These are phyloP conservation scores for Blakeslea trispora DNA, from an alignment of 371 early-diverging fungal genomes.

Conservation along the genomic window DNA sequence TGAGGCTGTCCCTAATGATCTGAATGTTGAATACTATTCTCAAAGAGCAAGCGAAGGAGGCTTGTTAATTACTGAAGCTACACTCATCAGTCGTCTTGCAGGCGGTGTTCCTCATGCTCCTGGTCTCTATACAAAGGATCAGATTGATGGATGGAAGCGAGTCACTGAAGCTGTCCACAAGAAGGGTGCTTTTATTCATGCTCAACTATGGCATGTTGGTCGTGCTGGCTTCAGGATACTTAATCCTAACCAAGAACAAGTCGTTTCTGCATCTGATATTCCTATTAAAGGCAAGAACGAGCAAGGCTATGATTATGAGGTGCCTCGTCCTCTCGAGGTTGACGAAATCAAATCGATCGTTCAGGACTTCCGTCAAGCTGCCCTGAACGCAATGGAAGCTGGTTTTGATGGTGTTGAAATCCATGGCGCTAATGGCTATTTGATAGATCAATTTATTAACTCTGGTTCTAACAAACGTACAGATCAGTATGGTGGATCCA, in stretches of 20 bases:
- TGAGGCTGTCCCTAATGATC: slow-evolving; percentile 35
- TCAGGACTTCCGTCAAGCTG: slow-evolving; percentile 57
- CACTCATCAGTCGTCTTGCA: slow-evolving; percentile 37
- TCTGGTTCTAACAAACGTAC: slow-evolving; percentile 53
- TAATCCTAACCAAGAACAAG: slow-evolving; percentile 1
- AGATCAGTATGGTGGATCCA: slow-evolving; percentile 66
- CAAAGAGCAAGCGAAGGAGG: slow-evolving; percentile 60
- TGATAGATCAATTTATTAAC: slow-evolving; percentile 56
- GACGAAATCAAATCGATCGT: slow-evolving; percentile 62
- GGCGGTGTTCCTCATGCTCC: slow-evolving; percentile 35
- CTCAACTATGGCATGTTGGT: slow-evolving; percentile 55
- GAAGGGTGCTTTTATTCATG: slow-evolving; percentile 50
- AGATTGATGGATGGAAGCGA: slow-evolving; percentile 54
- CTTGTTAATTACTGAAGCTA: slow-evolving; percentile 58
- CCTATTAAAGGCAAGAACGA: neutral
- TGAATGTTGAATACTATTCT: slow-evolving; percentile 51
- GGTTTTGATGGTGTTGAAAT: slow-evolving; percentile 71
- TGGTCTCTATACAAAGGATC: slow-evolving; percentile 46
- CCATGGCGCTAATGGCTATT: slow-evolving; percentile 69
- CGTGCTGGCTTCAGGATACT: neutral
- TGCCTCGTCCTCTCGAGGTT: slow-evolving; percentile 51
- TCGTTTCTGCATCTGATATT: slow-evolving; percentile 4
- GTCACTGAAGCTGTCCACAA: slow-evolving; percentile 56
- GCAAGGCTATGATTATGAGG: neutral
- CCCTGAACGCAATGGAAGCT: slow-evolving; percentile 40